Evolutionary conservation across 805 yeast genomes (phyloP), one percentile per base, ranked within the genome.

Genomic region (Schizosaccharomyces cryophilus): DNA sequence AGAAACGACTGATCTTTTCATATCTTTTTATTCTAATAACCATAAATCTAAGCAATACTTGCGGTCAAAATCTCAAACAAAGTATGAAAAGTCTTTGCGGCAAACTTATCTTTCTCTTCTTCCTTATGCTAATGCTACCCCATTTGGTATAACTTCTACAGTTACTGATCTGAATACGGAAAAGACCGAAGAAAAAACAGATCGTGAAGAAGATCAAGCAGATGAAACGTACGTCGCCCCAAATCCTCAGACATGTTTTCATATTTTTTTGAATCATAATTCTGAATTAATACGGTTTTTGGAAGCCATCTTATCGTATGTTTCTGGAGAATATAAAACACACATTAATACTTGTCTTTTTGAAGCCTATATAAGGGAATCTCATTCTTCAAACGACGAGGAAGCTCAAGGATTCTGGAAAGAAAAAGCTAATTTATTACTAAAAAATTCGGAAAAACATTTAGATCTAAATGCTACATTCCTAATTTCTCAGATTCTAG

Each of bases 221-320:
- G 56, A 21, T 21, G 56, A 24, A 11, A 11, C 35, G 7, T 93
- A 93, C 69, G 83, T 83, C 60, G 96, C 97, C 1, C 98, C 98
- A 2, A 78, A 82, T 60, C 97, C 97, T 5, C 77, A 88, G 56
- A 75, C 90, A 48, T 85, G 90, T 1, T 93, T 87, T 68, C 82
- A 90, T 1, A 81, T 94, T 1, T 93, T 93, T 69, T 80, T 85
- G n/a, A 79, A 83, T 65, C 87, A 85, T 68, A 88, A 93, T 0
- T 79, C 82, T 67, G 93, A 89, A 67, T 90, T 93, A 75, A 93
- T 89, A 30, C 85, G 86, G 6, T 93, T 93, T 64, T 71, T 93
- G 62, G 98, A 93, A 69, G 96, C 97, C 0, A 87, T 95, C 66
- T 72, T 88, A 19, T 47, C 48, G 9, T n/a, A 26, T 21, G 31